Evolutionary conservation across 2,329 filamentous ascomycete species (phyloP).

Genomic region (Cladosporium oxysporum): DNA sequence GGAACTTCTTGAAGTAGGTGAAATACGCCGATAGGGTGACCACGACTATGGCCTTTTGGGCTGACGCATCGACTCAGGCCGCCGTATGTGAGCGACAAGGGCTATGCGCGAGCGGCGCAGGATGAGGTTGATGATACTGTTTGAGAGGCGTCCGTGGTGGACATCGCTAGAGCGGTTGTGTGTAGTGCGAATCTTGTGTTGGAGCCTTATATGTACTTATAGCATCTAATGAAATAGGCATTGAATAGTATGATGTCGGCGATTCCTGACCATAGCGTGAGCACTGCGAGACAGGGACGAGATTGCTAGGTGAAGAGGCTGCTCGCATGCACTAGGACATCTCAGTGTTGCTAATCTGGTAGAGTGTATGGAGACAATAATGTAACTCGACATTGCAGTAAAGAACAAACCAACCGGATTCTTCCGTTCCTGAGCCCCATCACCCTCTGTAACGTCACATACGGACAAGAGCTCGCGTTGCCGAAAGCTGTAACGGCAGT

Average conservation of each 20-base stretch:
- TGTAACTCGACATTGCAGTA: too few species aligned
- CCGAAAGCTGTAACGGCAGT: not conserved
- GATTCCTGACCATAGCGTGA: not conserved
- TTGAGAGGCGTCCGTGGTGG: slow-evolving; percentile 12
- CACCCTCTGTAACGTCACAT: not conserved
- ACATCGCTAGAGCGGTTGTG: not conserved
- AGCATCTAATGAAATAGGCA: not conserved
- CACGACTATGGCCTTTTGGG: not conserved
- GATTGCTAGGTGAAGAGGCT: too few species aligned
- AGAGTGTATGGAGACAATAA: not conserved
- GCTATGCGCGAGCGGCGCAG: slow-evolving; percentile 30
- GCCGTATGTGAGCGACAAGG: slow-evolving; percentile 32
- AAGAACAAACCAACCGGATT: not conserved
- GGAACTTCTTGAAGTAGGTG: slow-evolving; percentile 56
- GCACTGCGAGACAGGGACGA: too few species aligned
- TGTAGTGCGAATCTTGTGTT: not conserved
- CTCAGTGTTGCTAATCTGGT: not conserved
- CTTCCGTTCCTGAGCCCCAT: not conserved
- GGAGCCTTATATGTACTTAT: not conserved
- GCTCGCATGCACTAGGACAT: not conserved
- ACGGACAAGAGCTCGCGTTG: not conserved
- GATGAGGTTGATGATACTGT: slow-evolving; percentile 33
- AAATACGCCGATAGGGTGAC: not conserved
- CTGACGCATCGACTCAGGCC: slow-evolving; percentile 29
- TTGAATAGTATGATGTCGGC: not conserved